Evolutionary conservation across 176 grass and related monocot genomes (phyloP), one percentile per base, ranked within the genome.

Genomic region (Pontederia crassipes): DNA sequence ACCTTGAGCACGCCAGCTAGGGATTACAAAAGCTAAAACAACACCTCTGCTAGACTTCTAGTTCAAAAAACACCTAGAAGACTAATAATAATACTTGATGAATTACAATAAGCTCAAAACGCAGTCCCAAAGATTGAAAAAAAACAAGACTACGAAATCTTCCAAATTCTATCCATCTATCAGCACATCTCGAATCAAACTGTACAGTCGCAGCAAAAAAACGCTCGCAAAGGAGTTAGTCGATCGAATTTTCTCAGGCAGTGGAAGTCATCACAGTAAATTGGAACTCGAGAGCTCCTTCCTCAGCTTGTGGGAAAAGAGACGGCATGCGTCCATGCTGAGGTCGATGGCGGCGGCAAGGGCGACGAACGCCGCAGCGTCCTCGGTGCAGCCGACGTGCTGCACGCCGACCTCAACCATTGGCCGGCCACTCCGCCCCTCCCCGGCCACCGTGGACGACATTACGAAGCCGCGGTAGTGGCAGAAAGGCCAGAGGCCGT

Each of bases 271-370:
- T 12, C 70, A 50, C 17, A 55, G 29, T 8, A 61, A 47, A 50
- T 32, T 11, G 28, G 48, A 28, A 2, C 79, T 71, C 1, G 77
- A 85, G 8, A 92, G 67, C 74, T 91, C 93, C 62, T 85, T 88
- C 49, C 88, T 59, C 51, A 98, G 79, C 53, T 82, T 87, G 80
- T 78, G 76, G 10, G 93, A 98, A 81, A 98, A 98, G 10, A 90
- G 75, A 54, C 82, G 79, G 74, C 93, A 98, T 2, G 93, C 93
- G 76, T 98, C 93, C 84, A 98, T 86, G 81, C 88, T 98, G 2
- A 98, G 84, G 77, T 98, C 84, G 12, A 98, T 71, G 3, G 93
- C 93, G 12, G 93, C 93, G 0, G 93, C 81, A 1, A 92, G 66
- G 0, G 93, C 93, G 1, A 98, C 93, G 79, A 88, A 98, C 14